Evolutionary conservation across 441 rosid genomes (phyloP).

Genomic region (Jatropha multifida): DNA sequence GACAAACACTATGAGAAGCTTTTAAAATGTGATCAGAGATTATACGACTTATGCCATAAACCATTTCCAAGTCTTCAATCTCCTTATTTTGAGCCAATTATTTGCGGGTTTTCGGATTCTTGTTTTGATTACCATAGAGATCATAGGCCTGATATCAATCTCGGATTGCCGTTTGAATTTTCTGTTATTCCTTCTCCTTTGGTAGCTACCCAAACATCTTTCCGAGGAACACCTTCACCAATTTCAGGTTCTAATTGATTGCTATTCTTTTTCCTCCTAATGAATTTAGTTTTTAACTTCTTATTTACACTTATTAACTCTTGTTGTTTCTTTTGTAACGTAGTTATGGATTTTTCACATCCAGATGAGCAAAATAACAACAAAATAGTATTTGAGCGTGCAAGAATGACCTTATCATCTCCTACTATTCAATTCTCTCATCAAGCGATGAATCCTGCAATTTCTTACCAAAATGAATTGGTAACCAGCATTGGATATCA

Average conservation of each 20-base stretch:
- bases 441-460: background rate
- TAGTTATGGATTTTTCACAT: conserved; percentile 33
- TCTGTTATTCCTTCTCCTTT: conserved; percentile 2
- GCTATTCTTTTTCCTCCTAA: background rate
- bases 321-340: conserved; percentile 11
- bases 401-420: background rate
- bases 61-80: conserved; percentile 31
- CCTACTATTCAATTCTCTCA: background rate
- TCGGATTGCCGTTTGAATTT: background rate
- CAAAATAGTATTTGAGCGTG: conserved; percentile 1
- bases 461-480: background rate
- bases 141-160: background rate
- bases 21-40: conserved; percentile 31
- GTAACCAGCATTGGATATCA: conserved; percentile 3
- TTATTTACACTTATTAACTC: conserved; percentile 7
- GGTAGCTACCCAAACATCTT: conserved; percentile 2
- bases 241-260: conserved; percentile 33
- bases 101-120: background rate
- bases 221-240: conserved; percentile 24
- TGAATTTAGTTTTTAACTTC: background rate
- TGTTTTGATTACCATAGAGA: conserved; percentile 9
- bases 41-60: conserved; percentile 26
- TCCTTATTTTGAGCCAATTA: conserved; percentile 20
- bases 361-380: conserved; percentile 21
- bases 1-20: conserved; percentile 44